Percentiles rank a stretch among this genome's conserved stretches.
Evolutionary conservation across 2,329 filamentous ascomycete species (phyloP).

Genomic region (Trichoderma sp.): DNA sequence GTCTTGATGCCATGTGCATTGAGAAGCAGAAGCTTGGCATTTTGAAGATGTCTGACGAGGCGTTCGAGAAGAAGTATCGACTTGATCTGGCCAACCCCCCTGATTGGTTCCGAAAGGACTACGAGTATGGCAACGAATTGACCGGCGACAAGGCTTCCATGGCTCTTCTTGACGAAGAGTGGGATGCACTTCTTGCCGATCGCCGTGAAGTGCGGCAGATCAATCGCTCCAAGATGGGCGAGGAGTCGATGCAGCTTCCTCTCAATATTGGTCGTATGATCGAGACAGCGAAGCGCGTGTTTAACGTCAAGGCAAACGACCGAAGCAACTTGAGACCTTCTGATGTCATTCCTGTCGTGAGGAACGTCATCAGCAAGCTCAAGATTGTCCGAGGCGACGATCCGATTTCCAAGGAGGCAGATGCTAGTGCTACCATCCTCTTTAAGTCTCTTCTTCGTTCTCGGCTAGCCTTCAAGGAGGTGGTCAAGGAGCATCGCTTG

Average conservation of each 20-base stretch:
- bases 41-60: conserved; percentile 74
- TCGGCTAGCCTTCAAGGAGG: conserved; percentile 85
- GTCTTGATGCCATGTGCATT: conserved; percentile 88
- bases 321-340: conserved; percentile 88
- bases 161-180: conserved; percentile 84
- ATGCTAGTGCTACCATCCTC: conserved; percentile 82
- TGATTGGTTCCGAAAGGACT: conserved; percentile 61
- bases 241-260: conserved; percentile 86
- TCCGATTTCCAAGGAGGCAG: conserved; percentile 78
- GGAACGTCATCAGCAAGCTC: conserved; percentile 72
- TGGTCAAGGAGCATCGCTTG: conserved; percentile 82
- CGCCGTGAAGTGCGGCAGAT: conserved; percentile 73
- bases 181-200: conserved; percentile 73
- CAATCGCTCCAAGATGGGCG: conserved; percentile 68
- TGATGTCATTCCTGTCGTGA: conserved; percentile 81
- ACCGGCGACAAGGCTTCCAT: conserved; percentile 86
- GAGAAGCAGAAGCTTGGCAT: conserved; percentile 90
- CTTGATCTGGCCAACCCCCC: conserved; percentile 66
- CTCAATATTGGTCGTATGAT: conserved; percentile 91
- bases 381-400: conserved; percentile 86
- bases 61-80: conserved; percentile 79
- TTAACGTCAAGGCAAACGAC: conserved; percentile 82
- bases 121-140: conserved; percentile 82
- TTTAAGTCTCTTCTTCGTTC: conserved; percentile 93
- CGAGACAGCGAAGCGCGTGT: conserved; percentile 84